Base-by-base conservation (phyloP, 2,329 filamentous ascomycete species). In the Beauveria brongniartii region DNA sequence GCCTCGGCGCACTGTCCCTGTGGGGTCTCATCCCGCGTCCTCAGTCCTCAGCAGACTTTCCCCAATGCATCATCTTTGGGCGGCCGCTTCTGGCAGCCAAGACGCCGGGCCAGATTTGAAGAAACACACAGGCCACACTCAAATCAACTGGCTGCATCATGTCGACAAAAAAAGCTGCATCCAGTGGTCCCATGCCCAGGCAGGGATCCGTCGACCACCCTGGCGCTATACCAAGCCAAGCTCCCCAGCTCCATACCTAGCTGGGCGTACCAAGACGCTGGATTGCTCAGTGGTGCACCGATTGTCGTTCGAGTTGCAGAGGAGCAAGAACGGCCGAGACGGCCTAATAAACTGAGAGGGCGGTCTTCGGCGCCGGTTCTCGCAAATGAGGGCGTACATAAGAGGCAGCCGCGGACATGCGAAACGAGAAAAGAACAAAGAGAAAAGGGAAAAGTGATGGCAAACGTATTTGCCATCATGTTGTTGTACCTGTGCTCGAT, bases 301-400 rank as follows among this genome's bases (percentile, higher is more conserved):
- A 55, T 37, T 55, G 40, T 26, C 40, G 47, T 30, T 37, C 46
- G 30, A 26, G 16, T 41, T 22, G 46, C 16, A 40, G 57, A 43
- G 47, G 28, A 20, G 9, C 16, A 47, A 37, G n/a, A 37, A 37
- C 14, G 14, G 34, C 34, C 34, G 34, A 37, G 34, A 37, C 34
- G 34, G 34, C 34, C 34, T 16, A 37, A 37, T 37, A 16, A 16
- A 37, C 14, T 53, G 57, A 53, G 14, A 12, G 30, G 8, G 14
- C 46, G 44, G 43, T 43, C n/a, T 34, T 51, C 26, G 48, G 20
- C 9, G 40, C 57, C 57, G 57, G 57, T 53, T 47, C 48, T 59
- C 57, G 57, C 57, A 59, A 59, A 59, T 59, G 57, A 59, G 50
- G 48, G 37, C 22, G 40, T 22, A 43, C 16, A 9, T 30, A 59